phyloP scores from a whole-genome alignment of 2,329 filamentous ascomycete species.

The Penicillium olsonii region DNA sequence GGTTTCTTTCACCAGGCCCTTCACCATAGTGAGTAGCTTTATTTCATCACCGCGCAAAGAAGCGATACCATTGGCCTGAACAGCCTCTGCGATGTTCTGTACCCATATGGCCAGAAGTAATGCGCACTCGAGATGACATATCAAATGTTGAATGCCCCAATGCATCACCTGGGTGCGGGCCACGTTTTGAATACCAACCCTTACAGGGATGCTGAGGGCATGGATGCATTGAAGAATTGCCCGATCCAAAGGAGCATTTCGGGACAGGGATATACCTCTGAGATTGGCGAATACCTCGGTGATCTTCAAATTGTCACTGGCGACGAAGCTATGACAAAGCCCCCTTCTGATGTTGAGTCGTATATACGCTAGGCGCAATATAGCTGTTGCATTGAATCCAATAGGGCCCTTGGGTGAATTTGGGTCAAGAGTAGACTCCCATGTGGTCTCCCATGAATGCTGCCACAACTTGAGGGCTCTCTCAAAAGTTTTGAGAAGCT shows the following conservation, averaged over 20 bases:
- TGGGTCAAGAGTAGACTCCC: conserved; percentile 22
- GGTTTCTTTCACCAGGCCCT: conserved; percentile 1
- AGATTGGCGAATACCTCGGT: background rate
- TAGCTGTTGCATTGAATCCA: conserved; percentile 22
- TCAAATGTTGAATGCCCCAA: conserved; percentile 23
- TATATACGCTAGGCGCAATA: conserved; percentile 26
- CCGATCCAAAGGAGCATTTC: conserved; percentile 15
- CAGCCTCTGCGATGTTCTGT: background rate
- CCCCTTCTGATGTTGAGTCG: conserved; percentile 17
- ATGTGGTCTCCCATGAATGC: conserved; percentile 21
- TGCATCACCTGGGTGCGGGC: conserved; percentile 17
- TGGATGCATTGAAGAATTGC: conserved; percentile 26
- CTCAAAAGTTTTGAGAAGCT: background rate
- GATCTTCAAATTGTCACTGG: conserved; percentile 10
- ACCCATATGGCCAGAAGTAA: conserved; percentile 43
- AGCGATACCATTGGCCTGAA: background rate
- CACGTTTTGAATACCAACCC: conserved; percentile 19
- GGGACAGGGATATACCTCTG: background rate
- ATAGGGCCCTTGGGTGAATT: conserved; percentile 22
- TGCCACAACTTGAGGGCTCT: conserved; percentile 21
- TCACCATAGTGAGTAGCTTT: background rate
- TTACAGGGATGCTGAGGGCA: conserved; percentile 24
- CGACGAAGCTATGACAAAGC: conserved; percentile 12
- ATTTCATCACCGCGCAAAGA: background rate
- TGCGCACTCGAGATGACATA: conserved; percentile 25